Percentiles rank a stretch among this genome's conserved stretches.
Conservation (phyloP, 1,284 basidiomycete genomes). For the Cryptococcus sp. region DNA sequence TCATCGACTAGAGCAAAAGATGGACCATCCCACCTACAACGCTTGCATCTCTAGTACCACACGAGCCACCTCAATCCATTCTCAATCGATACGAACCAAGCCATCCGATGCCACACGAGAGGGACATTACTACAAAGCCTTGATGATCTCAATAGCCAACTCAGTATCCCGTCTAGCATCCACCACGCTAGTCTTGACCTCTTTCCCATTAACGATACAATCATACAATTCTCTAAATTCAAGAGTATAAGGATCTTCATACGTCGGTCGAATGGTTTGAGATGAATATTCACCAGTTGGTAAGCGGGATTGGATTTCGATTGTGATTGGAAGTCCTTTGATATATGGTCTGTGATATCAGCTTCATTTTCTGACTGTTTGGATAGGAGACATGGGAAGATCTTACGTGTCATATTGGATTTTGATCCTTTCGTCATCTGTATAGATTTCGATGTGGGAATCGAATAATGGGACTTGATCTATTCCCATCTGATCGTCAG, state of each 20-base stretch:
- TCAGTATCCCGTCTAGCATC: conserved; percentile 45
- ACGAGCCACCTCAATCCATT: no score
- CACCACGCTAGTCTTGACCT: conserved; percentile 33
- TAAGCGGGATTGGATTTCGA: conserved; percentile 37
- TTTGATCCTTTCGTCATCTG: conserved; percentile 44
- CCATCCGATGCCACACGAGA: not conserved
- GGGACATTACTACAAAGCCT: conserved; percentile 9
- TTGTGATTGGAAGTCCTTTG: conserved; percentile 47
- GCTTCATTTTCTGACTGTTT: no score
- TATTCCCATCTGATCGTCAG: conserved; percentile 33
- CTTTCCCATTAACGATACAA: conserved; percentile 29
- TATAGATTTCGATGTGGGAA: conserved; percentile 49
- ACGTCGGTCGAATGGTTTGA: conserved; percentile 43
- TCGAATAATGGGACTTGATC: conserved; percentile 49
- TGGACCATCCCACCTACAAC: no score
- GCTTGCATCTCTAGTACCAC: no score
- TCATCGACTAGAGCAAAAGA: no score
- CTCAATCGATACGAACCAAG: no score
- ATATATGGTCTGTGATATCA: conserved; percentile 48
- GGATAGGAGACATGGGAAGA: not conserved
- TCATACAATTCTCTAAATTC: conserved; percentile 37
- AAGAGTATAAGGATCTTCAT: conserved; percentile 47
- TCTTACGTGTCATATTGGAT: conserved; percentile 48
- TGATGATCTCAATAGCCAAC: conserved; percentile 45
- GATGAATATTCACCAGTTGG: conserved; percentile 33